These are phyloP conservation scores for Zygosaccharomyces pseudobailii DNA, from an alignment of 1,139 yeast species.

Conservation along the genomic window DNA sequence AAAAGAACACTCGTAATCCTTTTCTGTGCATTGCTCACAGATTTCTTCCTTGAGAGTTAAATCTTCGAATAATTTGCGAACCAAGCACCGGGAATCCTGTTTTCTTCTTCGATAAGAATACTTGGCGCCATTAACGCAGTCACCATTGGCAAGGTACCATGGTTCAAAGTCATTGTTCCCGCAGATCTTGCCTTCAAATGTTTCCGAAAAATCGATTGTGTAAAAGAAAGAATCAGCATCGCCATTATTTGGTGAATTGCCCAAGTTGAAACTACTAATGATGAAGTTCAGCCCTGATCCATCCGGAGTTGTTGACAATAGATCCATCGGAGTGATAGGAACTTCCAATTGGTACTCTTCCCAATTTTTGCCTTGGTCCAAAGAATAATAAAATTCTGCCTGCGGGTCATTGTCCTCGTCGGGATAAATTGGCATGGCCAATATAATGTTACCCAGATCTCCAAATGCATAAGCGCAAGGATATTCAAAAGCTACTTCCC, in stretches of 20 bases:
- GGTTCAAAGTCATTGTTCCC: slow-evolving; percentile 57
- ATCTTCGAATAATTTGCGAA: slow-evolving; percentile 57
- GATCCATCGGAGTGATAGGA: slow-evolving; percentile 41
- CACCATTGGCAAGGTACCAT: slow-evolving; percentile 52
- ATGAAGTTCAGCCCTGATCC: slow-evolving; percentile 64
- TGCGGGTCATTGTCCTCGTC: slow-evolving; percentile 29
- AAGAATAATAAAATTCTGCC: slow-evolving; percentile 49
- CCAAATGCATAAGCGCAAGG: slow-evolving; percentile 64
- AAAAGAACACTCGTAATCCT: slow-evolving; percentile 69
- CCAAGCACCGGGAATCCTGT: slow-evolving; percentile 62
- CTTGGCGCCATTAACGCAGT: slow-evolving; percentile 70
- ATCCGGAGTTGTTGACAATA: slow-evolving; percentile 61
- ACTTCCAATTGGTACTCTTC: slow-evolving; percentile 45
- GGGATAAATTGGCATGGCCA: slow-evolving; percentile 44
- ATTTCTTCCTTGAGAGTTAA: slow-evolving; percentile 50
- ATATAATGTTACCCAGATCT: slow-evolving; percentile 72
- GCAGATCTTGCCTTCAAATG: slow-evolving; percentile 53
- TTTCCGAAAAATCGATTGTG: slow-evolving; percentile 58
- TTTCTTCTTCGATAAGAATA: slow-evolving; percentile 69
- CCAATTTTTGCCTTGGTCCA: slow-evolving; percentile 77
- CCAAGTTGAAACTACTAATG: slow-evolving; percentile 41
- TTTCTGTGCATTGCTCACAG: slow-evolving; percentile 57
- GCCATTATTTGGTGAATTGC: neutral
- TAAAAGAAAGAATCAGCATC: slow-evolving; percentile 30
- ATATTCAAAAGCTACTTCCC: slow-evolving; percentile 55